Evolutionary conservation across 768 basidiomycete species (phyloP).

Genomic region (Chalciporus sphaerocephalus): DNA sequence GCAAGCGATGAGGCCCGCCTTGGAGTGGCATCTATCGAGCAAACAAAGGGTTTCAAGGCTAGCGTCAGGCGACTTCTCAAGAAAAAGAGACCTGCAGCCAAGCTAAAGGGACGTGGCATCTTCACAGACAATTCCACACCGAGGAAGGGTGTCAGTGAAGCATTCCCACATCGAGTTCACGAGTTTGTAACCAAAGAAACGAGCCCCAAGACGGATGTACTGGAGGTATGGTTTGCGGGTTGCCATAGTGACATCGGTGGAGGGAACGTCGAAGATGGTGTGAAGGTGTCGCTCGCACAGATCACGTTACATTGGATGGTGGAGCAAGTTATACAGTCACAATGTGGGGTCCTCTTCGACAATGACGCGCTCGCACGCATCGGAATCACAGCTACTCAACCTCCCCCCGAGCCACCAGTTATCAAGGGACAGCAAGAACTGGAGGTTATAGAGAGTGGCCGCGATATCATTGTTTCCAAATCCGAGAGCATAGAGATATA

Average conservation of each 20-base stretch:
- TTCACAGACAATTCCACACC: background rate
- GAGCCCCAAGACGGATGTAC: conserved; percentile 41
- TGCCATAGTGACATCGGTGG: conserved; percentile 74
- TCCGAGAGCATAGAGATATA: background rate
- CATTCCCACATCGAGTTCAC: background rate
- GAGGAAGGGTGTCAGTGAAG: background rate
- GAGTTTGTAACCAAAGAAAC: conserved; percentile 1
- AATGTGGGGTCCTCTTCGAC: conserved; percentile 61
- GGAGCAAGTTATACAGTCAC: conserved; percentile 52
- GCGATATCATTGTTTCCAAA: background rate
- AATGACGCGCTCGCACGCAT: conserved; percentile 41
- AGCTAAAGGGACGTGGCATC: background rate
- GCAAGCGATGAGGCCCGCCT: conserved; percentile 16
- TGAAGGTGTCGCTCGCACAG: conserved; percentile 43
- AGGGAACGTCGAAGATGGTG: conserved; percentile 46
- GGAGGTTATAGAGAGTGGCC: background rate
- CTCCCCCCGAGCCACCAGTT: conserved; percentile 10
- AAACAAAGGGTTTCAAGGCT: background rate
- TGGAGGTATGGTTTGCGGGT: conserved; percentile 81
- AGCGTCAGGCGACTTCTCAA: background rate
- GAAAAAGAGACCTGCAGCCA: background rate
- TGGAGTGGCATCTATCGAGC: background rate
- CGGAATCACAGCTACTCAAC: conserved; percentile 28
- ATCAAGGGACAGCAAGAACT: background rate
- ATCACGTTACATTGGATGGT: conserved; percentile 79